These are phyloP conservation scores for Nitzschia sp. DNA, from an alignment of 108 stramenopile species.

Conservation along the genomic window DNA sequence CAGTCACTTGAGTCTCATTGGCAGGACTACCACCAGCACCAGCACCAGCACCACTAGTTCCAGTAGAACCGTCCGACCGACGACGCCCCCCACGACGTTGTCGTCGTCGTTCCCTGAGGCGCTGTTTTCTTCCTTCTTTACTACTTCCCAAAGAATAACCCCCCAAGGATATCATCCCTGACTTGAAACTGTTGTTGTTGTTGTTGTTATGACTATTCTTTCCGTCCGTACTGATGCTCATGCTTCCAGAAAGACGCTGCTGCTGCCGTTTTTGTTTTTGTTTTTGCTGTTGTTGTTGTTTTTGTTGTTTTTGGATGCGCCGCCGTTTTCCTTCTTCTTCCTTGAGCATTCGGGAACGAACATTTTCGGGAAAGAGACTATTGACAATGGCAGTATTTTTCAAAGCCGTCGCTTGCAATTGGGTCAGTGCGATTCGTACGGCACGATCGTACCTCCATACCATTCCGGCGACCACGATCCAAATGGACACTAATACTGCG, in stretches of 20 bases:
- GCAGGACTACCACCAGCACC: not conserved
- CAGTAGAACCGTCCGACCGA: not conserved
- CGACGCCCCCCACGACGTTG: not conserved
- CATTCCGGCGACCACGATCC: not conserved
- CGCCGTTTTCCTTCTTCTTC: not conserved
- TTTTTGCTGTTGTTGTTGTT: not conserved
- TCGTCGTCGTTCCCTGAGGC: not conserved
- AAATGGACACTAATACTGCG: not conserved
- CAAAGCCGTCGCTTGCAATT: not conserved
- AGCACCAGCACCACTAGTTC: not conserved
- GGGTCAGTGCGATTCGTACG: not conserved
- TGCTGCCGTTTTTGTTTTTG: not conserved
- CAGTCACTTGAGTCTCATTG: not conserved
- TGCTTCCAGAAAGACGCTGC: not conserved
- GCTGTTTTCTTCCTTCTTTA: not conserved
- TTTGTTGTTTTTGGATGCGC: not conserved
- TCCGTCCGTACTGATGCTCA: not conserved
- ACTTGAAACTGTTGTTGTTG: not conserved
- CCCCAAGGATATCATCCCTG: not conserved
- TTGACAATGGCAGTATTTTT: conserved; percentile 18
- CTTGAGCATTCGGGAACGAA: conserved; percentile 24
- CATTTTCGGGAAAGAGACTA: conserved; percentile 22
- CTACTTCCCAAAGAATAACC: not conserved
- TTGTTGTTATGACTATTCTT: not conserved
- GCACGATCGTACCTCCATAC: not conserved